phyloP scores from a whole-genome alignment of 352 stramenopile genomes.

The Phytopythium mirpurense region DNA sequence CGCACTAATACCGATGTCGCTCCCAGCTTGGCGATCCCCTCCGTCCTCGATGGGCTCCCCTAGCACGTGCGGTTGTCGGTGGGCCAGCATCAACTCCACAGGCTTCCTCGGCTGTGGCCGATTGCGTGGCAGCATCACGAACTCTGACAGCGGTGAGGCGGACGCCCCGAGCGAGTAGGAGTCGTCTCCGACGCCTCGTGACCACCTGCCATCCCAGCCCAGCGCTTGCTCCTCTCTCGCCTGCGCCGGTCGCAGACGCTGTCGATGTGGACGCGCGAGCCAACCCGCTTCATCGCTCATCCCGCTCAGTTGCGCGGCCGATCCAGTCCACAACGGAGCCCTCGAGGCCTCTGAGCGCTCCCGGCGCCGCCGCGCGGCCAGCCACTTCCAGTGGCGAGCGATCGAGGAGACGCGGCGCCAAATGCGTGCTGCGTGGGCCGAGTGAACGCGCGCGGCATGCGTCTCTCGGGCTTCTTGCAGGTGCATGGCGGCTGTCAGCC shows the following conservation, averaged over 20 bases:
- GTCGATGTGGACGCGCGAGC: neutral
- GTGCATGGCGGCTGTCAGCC: constrained; percentile 36
- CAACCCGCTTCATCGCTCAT: constrained; percentile 3
- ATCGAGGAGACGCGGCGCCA: constrained; percentile 28
- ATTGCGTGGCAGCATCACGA: constrained; percentile 29
- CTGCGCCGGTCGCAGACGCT: neutral
- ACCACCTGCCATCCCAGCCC: too few relatives aligned
- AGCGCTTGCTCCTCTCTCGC: neutral
- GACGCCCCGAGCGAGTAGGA: neutral
- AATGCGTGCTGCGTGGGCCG: constrained; percentile 13
- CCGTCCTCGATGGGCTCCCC: too few relatives aligned
- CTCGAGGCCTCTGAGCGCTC: neutral
- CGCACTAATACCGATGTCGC: neutral
- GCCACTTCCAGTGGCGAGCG: constrained; percentile 26
- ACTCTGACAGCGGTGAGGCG: constrained; percentile 17
- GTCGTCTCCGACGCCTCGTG: too few relatives aligned
- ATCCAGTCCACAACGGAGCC: neutral
- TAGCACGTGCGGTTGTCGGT: too few relatives aligned
- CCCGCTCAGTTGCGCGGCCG: neutral
- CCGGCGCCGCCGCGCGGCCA: constrained; percentile 14
- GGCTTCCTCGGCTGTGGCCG: constrained; percentile 30
- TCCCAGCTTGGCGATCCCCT: neutral
- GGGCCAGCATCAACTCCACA: constrained; percentile 21
- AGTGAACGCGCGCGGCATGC: constrained; percentile 14
- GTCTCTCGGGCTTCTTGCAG: constrained; percentile 30